Base-by-base conservation (phyloP, 164 flowering plant genomes). In the Malania oleifera region DNA sequence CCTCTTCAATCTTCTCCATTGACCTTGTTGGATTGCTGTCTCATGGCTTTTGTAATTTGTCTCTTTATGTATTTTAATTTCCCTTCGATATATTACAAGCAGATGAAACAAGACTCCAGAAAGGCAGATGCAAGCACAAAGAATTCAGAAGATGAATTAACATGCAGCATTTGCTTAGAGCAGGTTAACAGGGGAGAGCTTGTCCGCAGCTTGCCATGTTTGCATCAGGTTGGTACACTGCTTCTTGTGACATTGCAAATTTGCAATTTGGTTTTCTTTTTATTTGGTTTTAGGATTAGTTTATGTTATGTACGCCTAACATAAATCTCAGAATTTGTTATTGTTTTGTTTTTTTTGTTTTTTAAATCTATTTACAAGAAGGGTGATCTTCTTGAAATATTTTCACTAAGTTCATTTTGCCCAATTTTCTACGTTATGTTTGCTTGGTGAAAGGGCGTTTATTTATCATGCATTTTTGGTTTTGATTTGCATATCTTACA, bases 81-180 rank as follows among this genome's bases (percentile, higher is more conserved):
- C 13, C 40, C 35, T 12, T 31, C 44, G 58, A 3, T n/a, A 20
- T 5, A 17, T 57, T 0, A 7, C 17, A 11, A 52, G 46, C 82
- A 85, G 92, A 69, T 70, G 64, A 82, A 72, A 59, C 86, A 76
- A 66, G 91, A 80, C 17, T 41, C 67, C 25, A 57, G 59, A 15
- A 78, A 72, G 64, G 66, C 65, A 38, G 76, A 74, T 67, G 76
- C 53, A 35, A 73, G 38, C 37, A 9, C 8, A 5, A 80, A 78
- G 61, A 44, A 73, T 24, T 57, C 72, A 23, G 86, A 76, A 52
- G 89, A 89, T 59, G 95, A 82, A 55, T 59, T 89, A 56, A 87
- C 91, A 43, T 89, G 97, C 68, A 87, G 76, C 57, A 77, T 89
- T 59, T 89, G 97, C 82, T 83, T 89, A 80, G 97, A 89, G 75